phyloP scores from a whole-genome alignment of 176 grass and related monocot species.

The Rhynchospora breviuscula region DNA sequence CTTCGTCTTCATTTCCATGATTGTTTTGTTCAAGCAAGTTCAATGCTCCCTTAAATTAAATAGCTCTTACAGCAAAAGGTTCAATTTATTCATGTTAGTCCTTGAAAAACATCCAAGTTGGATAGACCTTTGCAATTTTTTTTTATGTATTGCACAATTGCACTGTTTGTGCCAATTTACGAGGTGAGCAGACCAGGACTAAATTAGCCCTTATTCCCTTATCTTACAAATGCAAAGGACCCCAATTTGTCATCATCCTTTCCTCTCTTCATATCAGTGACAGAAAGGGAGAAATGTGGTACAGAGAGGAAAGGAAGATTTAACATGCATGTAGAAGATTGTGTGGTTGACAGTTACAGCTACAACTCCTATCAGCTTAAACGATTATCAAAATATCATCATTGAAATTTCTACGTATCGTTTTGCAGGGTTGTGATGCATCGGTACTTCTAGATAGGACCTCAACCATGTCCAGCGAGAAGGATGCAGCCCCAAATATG shows the following conservation, averaged over 20 bases:
- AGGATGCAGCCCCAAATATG: constrained; percentile 27
- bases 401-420: background rate
- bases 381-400: background rate
- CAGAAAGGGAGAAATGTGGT: no score
- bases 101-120: background rate
- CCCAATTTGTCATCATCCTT: background rate
- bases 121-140: background rate
- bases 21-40: constrained; percentile 78
- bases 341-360: background rate
- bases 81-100: background rate
- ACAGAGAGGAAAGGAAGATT: no score
- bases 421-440: constrained; percentile 53
- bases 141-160: background rate
- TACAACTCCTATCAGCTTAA: background rate
- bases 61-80: no score
- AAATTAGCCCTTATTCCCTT: background rate
- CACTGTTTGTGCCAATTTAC: background rate
- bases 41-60: background rate
- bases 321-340: background rate
- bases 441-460: constrained; percentile 49
- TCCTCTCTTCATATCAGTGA: no score
- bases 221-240: background rate
- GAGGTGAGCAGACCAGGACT: background rate
- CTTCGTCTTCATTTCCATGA: constrained; percentile 81
- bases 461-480: constrained; percentile 46